Evolutionary conservation across 257 asterid species (phyloP), one percentile per base, ranked within the genome.

Genomic region (Eucommia ulmoides): DNA sequence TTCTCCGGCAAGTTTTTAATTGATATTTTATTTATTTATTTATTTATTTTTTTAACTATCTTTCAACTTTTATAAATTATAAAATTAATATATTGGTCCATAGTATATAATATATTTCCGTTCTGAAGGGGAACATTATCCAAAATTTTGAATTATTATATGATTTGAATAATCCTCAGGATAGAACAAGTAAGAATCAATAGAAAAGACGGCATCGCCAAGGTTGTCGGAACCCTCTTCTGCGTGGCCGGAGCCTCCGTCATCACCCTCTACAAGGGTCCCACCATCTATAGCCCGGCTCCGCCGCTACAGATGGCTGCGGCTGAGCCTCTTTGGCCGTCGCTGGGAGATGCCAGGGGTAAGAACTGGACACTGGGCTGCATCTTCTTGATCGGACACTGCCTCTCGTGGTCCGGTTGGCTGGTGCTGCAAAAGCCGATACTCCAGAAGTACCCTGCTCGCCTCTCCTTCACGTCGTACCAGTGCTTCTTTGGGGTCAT

Each of bases 201-300:
- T 33, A 55, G 96, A 23, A 89, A 78, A 67, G 97, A 89, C 58
- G 97, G 97, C 2, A 76, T 89, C 58, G 70, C 95, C 14, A 89
- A 89, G 71, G 67, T 84, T 33, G 69, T 65, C 8, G 97, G 97
- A 7, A 77, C 94, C 15, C 49, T 82, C 0, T 70, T 89, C 47
- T 89, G 97, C 50, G 97, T 89, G 11, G 94, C 91, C 22, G 97
- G 97, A 8, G 97, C 97, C 1, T 82, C 96, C 0, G 97, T 89
- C 38, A 89, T 89, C 70, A 89, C 97, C 0, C 77, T 89, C 8
- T 89, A 78, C 88, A 76, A 76, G 42, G 97, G 97, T 16, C 97
- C 96, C 22, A 70, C 88, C 38, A 89, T 89, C 51, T 89, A 89
- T 81, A 76, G 85, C 67, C 97, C 97, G 2, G 19, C 74, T 22